phyloP scores from a whole-genome alignment of 2,329 filamentous ascomycete species.

The Clarireedia hainanense region DNA sequence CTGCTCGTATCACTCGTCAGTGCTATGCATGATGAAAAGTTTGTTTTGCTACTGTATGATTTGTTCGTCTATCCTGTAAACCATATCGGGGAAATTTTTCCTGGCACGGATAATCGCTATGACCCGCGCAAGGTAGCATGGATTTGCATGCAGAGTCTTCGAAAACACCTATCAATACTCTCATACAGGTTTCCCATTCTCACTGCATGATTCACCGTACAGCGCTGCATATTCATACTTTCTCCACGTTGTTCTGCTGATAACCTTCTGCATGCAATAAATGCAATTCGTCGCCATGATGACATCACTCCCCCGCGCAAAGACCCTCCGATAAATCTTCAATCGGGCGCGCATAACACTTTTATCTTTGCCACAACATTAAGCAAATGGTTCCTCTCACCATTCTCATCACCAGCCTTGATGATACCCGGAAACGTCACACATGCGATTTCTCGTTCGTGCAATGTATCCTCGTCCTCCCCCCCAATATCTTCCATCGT shows the following conservation, averaged over 20 bases:
- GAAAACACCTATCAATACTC: no score
- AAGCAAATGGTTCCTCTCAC: conserved; percentile 49
- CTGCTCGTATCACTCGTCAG: no score
- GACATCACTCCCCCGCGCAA: background rate
- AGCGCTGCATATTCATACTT: background rate
- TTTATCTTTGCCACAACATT: conserved; percentile 61
- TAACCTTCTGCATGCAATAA: background rate
- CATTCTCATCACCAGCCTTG: conserved; percentile 58
- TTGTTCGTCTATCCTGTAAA: no score
- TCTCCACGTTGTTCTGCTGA: background rate
- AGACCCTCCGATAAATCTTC: background rate
- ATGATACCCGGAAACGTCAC: conserved; percentile 57
- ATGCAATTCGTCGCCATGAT: background rate
- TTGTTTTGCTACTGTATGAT: no score
- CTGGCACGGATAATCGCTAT: no score
- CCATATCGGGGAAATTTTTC: no score
- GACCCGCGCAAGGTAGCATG: no score
- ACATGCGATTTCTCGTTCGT: conserved; percentile 48
- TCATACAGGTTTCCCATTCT: background rate
- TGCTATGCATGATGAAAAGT: no score
- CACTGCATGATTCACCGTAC: no score
- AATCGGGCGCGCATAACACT: conserved; percentile 44
- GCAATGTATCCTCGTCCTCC: conserved; percentile 47
- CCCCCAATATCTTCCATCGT: conserved; percentile 61
- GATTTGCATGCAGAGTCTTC: no score